phyloP scores from a whole-genome alignment of 352 stramenopile genomes.

The Globisporangium recalcitrans region DNA sequence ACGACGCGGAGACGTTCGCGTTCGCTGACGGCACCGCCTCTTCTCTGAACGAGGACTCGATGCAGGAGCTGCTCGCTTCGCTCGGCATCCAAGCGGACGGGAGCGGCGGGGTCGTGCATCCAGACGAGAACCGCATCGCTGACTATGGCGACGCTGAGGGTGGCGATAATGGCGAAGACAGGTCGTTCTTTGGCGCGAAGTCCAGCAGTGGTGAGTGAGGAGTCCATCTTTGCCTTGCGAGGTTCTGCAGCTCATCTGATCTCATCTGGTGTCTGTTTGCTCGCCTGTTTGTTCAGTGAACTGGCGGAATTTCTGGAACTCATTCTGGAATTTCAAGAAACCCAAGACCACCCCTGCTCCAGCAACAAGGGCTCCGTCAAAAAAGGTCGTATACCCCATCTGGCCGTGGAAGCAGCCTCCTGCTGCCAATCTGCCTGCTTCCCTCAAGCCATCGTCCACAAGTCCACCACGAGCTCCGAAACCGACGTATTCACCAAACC shows the following conservation, averaged over 20 bases:
- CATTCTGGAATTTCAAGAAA: background rate
- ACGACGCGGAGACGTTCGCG: background rate
- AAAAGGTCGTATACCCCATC: background rate
- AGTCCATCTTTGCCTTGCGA: background rate
- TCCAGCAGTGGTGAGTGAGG: slow-evolving; percentile 4
- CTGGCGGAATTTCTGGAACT: slow-evolving; percentile 6
- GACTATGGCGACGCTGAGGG: background rate
- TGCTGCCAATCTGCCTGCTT: background rate
- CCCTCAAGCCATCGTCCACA: background rate
- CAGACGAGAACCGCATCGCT: background rate
- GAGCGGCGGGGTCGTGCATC: background rate
- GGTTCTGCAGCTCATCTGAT: background rate
- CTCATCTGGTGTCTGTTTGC: background rate
- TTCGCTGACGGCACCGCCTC: background rate
- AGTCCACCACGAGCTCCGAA: background rate
- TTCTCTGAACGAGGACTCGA: background rate
- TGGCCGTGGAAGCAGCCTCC: background rate
- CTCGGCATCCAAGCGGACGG: background rate
- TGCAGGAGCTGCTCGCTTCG: slow-evolving; percentile 3
- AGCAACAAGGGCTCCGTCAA: background rate
- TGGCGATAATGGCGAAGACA: background rate
- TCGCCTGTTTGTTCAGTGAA: background rate
- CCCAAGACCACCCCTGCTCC: background rate
- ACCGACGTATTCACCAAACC: background rate
- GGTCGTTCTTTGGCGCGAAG: background rate